These are phyloP conservation scores for Porphyra umbilicalis DNA, from an alignment of 31 red algal species.

Conservation along the genomic window DNA sequence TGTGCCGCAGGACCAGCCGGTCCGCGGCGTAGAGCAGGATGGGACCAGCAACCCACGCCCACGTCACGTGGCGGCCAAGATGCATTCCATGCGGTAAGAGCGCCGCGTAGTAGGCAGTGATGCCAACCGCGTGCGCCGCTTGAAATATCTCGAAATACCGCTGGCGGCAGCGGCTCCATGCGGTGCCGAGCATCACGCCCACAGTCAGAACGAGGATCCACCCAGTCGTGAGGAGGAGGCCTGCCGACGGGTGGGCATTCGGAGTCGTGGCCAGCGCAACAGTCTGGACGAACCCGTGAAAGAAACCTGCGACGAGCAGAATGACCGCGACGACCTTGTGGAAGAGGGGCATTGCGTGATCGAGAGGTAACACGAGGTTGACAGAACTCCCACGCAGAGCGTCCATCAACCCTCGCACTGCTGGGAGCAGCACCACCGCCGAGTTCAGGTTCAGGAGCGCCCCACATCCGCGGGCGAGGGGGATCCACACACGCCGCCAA, in stretches of 20 bases:
- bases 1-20: constrained; percentile 34
- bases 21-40: constrained; percentile 61
- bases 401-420: constrained; percentile 29
- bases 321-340: constrained; percentile 53
- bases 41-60: constrained; percentile 75
- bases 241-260: constrained; percentile 1
- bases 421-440: constrained; percentile 55
- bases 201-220: constrained; percentile 35
- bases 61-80: constrained; percentile 39
- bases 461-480: constrained; percentile 50
- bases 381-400: constrained; percentile 44
- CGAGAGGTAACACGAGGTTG: constrained; percentile 47
- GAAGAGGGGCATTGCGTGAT: constrained; percentile 71
- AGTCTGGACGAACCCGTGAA: constrained; percentile 35
- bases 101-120: constrained; percentile 15
- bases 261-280: constrained; percentile 13
- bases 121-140: constrained; percentile 46
- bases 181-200: constrained; percentile 17
- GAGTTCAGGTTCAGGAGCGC: constrained; percentile 75
- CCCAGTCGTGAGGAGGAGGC: constrained; percentile 33
- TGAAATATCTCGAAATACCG: constrained; percentile 54
- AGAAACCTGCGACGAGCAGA: constrained; percentile 26
- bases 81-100: constrained; percentile 61
- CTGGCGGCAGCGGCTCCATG: constrained; percentile 22
- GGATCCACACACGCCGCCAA: constrained; percentile 22